Base-by-base conservation (phyloP, 1,139 yeast species). In the Hyphopichia wangnamkhiaoensis region DNA sequence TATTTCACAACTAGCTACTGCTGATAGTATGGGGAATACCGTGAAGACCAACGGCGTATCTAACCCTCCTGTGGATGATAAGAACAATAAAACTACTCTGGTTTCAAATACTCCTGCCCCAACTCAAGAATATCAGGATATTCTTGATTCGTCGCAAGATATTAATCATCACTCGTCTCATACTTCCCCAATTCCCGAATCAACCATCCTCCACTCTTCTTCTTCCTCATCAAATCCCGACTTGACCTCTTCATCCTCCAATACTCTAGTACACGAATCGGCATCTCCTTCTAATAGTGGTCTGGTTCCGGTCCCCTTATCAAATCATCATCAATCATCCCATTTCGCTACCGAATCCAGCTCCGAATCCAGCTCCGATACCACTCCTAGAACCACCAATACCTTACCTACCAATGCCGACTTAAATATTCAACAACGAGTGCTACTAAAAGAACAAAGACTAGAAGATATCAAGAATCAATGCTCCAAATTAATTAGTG, bases 401-500 rank as follows among this genome's bases (percentile, higher is more conserved):
- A 23, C 41, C 2, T 26, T 31, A 21, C 34, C 34, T 13, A 20
- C 17, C 13, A 30, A 16, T 5, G 23, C 25, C 13, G 45, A 44
- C 8, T 16, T 32, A 19, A 24, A 24, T 23, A 18, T 43, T 5
- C 46, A 46, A 30, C 47, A 47, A 28, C 35, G 46, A 20, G 39
- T 49, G 10, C 21, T 33, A 13, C 18, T 44, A 15, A 60, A 58
- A 38, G 68, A 60, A 39, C 56, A 58, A 38, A 53, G 57, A 15
- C 49, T 67, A 19, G 59, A 61, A 37, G 71, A 65, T 34, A 63
- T 67, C 31, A 65, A 65, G 41, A 58, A 58, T 36, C 72, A 67
- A 44, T 66, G 72, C 42, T 56, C 65, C 7, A 53, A 51, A 30
- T 51, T 67, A 31, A 67, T 65, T 25, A 58, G 64, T 39, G 72